phyloP scores from a whole-genome alignment of 2,329 filamentous ascomycete genomes.

The Dothidotthia symphoricarpi region DNA sequence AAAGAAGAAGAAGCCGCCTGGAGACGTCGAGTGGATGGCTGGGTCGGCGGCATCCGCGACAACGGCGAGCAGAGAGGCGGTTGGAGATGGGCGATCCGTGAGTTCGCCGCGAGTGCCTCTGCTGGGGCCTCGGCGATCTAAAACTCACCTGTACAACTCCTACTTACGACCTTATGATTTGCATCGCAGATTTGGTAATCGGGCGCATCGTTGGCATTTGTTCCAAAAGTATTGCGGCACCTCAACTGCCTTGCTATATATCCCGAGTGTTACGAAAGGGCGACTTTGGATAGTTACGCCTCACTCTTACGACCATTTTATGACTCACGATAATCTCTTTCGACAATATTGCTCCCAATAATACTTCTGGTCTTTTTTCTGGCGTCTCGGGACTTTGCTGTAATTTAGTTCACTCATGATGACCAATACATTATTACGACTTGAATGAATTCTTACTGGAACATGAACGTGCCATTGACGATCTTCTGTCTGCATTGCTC shows the following conservation, averaged over 20 bases:
- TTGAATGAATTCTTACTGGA: too few species aligned
- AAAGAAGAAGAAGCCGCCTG: constrained; percentile 89
- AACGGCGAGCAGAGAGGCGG: constrained; percentile 45
- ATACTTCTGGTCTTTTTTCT: constrained; percentile 5
- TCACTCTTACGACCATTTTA: constrained; percentile 41
- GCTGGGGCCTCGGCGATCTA: constrained; percentile 19
- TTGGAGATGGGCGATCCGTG: constrained; percentile 74
- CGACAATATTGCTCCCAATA: constrained; percentile 6
- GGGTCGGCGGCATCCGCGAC: constrained; percentile 64
- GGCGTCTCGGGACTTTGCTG: constrained; percentile 3
- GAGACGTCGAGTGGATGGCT: constrained; percentile 82
- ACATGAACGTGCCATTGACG: too few species aligned
- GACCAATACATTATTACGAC: neutral
- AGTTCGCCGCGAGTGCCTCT: constrained; percentile 42
- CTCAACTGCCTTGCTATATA: constrained; percentile 29
- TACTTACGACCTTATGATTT: constrained; percentile 34
- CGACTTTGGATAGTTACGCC: constrained; percentile 25
- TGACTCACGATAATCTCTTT: constrained; percentile 30
- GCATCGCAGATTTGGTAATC: constrained; percentile 27
- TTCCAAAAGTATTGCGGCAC: constrained; percentile 29
- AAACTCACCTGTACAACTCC: constrained; percentile 15
- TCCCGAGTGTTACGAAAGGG: constrained; percentile 40
- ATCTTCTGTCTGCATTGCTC: too few species aligned
- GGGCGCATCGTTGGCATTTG: constrained; percentile 21
- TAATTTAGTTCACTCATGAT: neutral